Evolutionary conservation across 768 basidiomycete genomes (phyloP).

Genomic region (Polyporus arcularius): DNA sequence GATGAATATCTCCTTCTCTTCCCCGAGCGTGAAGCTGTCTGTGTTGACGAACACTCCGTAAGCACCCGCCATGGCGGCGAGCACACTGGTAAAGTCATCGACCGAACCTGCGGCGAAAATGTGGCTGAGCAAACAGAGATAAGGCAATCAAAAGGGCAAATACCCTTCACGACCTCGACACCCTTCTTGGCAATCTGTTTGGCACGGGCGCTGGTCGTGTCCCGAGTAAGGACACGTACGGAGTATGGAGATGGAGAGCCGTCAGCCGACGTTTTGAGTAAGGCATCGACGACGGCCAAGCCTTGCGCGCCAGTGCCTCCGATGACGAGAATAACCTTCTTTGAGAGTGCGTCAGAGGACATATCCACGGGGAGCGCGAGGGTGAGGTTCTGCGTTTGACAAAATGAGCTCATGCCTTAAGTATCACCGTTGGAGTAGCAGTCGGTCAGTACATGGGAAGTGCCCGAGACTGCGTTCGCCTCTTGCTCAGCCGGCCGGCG

Average conservation of each 20-base stretch:
- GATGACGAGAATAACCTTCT: slow-evolving; percentile 43
- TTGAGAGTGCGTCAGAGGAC: too few species aligned
- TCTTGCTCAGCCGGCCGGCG: too few species aligned
- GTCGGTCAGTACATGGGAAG: too few species aligned
- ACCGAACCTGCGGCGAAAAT: slow-evolving; percentile 28
- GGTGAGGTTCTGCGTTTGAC: too few species aligned
- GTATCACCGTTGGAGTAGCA: too few species aligned
- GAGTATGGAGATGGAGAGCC: slow-evolving; percentile 42
- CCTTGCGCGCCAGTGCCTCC: slow-evolving; percentile 50
- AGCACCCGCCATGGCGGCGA: slow-evolving; percentile 33
- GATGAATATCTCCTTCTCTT: slow-evolving; percentile 39
- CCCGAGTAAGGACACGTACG: slow-evolving; percentile 42
- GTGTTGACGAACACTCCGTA: slow-evolving; percentile 41
- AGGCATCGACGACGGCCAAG: slow-evolving; percentile 38
- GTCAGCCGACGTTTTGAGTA: slow-evolving; percentile 35
- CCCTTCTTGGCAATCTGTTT: slow-evolving; percentile 36
- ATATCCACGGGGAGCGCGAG: too few species aligned
- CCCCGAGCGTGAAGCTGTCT: slow-evolving; percentile 39
- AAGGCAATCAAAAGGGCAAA: too few species aligned
- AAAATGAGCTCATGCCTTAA: too few species aligned
- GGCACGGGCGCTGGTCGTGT: slow-evolving; percentile 34
- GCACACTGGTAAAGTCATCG: slow-evolving; percentile 32
- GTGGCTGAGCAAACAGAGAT: too few species aligned
- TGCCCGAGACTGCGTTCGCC: too few species aligned
- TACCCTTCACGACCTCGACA: slow-evolving; percentile 39